These are phyloP conservation scores for Scleromitrula shiraiana DNA, from an alignment of 2,329 filamentous ascomycete genomes.

Conservation along the genomic window DNA sequence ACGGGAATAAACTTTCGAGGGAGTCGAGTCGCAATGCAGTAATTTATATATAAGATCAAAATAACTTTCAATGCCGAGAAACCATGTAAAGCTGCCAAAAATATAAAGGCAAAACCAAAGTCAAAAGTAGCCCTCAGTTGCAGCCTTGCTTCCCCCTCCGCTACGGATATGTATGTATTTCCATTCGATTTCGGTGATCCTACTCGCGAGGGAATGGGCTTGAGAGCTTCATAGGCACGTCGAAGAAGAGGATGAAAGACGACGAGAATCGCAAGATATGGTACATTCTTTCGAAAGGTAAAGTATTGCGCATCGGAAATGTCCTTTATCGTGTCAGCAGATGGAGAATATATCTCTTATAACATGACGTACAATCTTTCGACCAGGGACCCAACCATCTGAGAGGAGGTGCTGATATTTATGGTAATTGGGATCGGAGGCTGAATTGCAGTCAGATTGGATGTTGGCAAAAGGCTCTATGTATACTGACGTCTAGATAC, in stretches of 20 bases:
- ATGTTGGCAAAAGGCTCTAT: background rate
- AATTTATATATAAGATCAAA: constrained; percentile 73
- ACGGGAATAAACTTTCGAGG: constrained; percentile 64
- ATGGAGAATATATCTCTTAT: background rate
- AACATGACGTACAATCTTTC: constrained; percentile 61
- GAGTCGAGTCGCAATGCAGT: constrained; percentile 63
- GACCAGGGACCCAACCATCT: constrained; percentile 84
- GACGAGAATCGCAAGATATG: constrained; percentile 67
- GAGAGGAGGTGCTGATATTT: constrained; percentile 65
- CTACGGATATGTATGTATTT: constrained; percentile 33
- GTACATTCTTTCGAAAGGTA: constrained; percentile 78
- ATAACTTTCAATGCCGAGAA: constrained; percentile 79
- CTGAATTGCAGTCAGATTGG: constrained; percentile 37
- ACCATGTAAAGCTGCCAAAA: constrained; percentile 73
- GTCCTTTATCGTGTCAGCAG: constrained; percentile 47
- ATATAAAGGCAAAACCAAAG: constrained; percentile 69
- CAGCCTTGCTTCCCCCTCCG: constrained; percentile 47
- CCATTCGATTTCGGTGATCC: constrained; percentile 24
- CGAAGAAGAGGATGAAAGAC: constrained; percentile 73
- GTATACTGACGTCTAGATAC: constrained; percentile 68
- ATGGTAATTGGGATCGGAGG: constrained; percentile 70
- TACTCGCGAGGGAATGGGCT: constrained; percentile 17
- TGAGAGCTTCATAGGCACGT: constrained; percentile 53
- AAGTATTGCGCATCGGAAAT: constrained; percentile 83
- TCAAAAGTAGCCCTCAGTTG: constrained; percentile 75